Conservation (phyloP, 2,329 filamentous ascomycete genomes). For the Trichoderma sp. region DNA sequence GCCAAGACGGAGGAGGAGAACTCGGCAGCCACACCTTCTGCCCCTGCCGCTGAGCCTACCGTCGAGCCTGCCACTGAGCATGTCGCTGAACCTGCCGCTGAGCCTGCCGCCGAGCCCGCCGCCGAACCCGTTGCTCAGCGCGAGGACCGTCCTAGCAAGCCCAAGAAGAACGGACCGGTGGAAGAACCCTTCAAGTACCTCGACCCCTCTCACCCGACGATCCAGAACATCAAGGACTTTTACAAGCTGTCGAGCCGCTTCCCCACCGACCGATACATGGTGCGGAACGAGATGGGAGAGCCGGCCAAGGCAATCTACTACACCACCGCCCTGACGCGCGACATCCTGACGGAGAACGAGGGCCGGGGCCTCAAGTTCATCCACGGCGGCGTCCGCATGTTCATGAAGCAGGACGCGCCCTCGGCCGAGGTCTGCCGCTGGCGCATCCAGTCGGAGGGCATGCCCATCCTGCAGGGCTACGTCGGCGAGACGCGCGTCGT, state of each 20-base stretch:
- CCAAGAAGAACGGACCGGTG: conserved; percentile 56
- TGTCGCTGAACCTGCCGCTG: no score
- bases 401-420: conserved; percentile 94
- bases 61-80: no score
- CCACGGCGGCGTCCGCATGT: conserved; percentile 97
- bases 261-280: conserved; percentile 90
- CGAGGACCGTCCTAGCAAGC: conserved; percentile 40
- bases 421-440: conserved; percentile 84
- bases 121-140: conserved; percentile 32
- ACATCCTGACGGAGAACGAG: conserved; percentile 85
- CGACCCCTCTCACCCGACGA: conserved; percentile 70
- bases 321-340: conserved; percentile 79
- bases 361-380: conserved; percentile 92
- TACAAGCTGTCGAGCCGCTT: conserved; percentile 84
- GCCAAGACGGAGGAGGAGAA: conserved; percentile 46
- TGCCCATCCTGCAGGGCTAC: conserved; percentile 89
- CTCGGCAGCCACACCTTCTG: conserved; percentile 28
- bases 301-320: conserved; percentile 97
- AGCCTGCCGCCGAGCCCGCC: no score
- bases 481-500: conserved; percentile 78
- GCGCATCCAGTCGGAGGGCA: conserved; percentile 93
- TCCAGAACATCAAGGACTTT: conserved; percentile 77
- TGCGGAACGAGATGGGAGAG: conserved; percentile 86
- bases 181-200: conserved; percentile 98
- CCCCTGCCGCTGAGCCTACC: background rate